Percentiles rank a stretch among this genome's conserved stretches.
Evolutionary conservation across 305 asterid species (phyloP).

Genomic region (Fraxinus velutina): DNA sequence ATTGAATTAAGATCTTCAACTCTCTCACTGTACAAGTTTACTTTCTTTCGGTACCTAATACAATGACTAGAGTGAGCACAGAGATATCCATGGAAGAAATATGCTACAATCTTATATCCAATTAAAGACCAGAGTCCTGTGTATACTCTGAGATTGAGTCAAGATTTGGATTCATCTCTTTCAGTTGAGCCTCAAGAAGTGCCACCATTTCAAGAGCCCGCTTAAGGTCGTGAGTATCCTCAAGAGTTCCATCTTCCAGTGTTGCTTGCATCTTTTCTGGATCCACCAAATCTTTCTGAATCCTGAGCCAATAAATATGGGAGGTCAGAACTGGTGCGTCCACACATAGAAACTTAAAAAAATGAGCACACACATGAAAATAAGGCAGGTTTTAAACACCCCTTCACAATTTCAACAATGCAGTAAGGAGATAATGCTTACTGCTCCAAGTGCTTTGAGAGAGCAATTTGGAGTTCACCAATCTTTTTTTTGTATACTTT

Average conservation of each 20-base stretch:
- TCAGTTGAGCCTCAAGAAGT: constrained; percentile 86
- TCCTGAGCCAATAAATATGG: constrained; percentile 40
- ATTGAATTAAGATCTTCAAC: constrained; percentile 78
- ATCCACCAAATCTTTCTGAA: constrained; percentile 85
- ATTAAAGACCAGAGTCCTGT: not conserved
- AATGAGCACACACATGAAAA: not conserved
- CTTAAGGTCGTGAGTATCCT: constrained; percentile 55
- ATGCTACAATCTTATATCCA: constrained; percentile 3
- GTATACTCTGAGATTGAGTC: constrained; percentile 91
- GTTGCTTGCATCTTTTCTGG: constrained; percentile 74
- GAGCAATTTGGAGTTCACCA: constrained; percentile 62
- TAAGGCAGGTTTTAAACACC: not conserved
- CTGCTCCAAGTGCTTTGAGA: constrained; percentile 88
- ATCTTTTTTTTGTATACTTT: constrained; percentile 76
- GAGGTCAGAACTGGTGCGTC: not conserved
- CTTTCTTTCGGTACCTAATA: constrained; percentile 73
- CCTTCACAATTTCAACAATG: constrained; percentile 1
- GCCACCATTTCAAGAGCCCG: constrained; percentile 79
- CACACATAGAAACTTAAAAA: not conserved
- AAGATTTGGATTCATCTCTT: constrained; percentile 94
- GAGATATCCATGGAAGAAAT: not conserved
- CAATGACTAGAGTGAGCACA: constrained; percentile 16
- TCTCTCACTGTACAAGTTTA: constrained; percentile 67
- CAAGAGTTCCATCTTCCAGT: constrained; percentile 57
- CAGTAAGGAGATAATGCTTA: constrained; percentile 36